Conservation (phyloP, 140 eudicot species). For the Ambrosia hybrid region DNA sequence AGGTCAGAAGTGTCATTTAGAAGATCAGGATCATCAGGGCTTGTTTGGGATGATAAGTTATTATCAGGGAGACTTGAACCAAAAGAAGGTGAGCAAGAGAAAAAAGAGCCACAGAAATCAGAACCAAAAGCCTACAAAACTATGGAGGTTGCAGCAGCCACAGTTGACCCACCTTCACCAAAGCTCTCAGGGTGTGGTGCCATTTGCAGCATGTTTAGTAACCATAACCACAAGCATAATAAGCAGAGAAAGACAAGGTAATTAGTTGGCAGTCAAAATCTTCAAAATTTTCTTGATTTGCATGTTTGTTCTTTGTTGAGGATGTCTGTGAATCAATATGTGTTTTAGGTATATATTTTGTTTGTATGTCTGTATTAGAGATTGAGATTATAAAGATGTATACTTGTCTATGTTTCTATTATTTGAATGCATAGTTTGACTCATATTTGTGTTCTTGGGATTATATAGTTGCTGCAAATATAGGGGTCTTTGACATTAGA, state of each 20-base stretch:
- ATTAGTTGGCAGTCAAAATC: slow-evolving; percentile 11
- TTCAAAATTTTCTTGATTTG: slow-evolving; percentile 22
- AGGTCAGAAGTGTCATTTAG: slow-evolving; percentile 76
- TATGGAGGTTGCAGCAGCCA: slow-evolving; percentile 48
- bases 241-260: slow-evolving; percentile 29
- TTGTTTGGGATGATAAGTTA: slow-evolving; percentile 74
- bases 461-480: not conserved
- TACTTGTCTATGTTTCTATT: slow-evolving; percentile 1
- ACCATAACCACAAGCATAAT: slow-evolving; percentile 20
- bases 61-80: slow-evolving; percentile 49
- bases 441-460: slow-evolving; percentile 15
- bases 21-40: slow-evolving; percentile 85
- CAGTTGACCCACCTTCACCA: slow-evolving; percentile 75
- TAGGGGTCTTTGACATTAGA: not conserved
- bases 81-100: slow-evolving; percentile 19
- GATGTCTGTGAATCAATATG: not conserved
- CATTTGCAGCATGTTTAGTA: slow-evolving; percentile 53
- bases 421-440: slow-evolving; percentile 15
- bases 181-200: slow-evolving; percentile 60
- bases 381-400: slow-evolving; percentile 11
- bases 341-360: not conserved
- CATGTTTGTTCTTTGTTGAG: slow-evolving; percentile 13
- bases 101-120: slow-evolving; percentile 20
- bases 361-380: slow-evolving; percentile 22
- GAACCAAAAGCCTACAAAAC: slow-evolving; percentile 41